A percentile compares a stretch with the other conserved stretches of the same genome.
Evolutionary conservation across 805 yeast genomes (phyloP).

Genomic region (Kodamaea restingae): DNA sequence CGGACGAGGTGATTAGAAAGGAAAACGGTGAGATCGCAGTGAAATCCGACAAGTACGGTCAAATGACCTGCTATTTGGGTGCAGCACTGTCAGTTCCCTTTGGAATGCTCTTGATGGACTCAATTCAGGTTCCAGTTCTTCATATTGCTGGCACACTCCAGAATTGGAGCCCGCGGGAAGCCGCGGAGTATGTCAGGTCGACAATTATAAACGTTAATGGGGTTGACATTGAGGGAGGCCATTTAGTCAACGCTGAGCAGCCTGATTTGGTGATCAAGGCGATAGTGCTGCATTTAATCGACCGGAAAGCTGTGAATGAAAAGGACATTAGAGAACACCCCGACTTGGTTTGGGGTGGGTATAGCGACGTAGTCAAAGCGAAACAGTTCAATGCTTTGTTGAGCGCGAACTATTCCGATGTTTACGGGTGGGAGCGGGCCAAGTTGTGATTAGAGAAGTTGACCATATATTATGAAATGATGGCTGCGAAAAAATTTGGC

Average conservation of each 20-base stretch:
- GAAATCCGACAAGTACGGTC: conserved; percentile 35
- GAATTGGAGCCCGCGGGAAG: conserved; percentile 54
- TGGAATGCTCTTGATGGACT: conserved; percentile 30
- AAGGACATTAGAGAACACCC: too few species aligned
- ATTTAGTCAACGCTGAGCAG: conserved; percentile 47
- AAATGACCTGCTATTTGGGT: conserved; percentile 47
- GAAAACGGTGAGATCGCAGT: conserved; percentile 37
- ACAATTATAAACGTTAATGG: conserved; percentile 27
- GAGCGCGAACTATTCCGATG: too few species aligned
- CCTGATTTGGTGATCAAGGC: conserved; percentile 41
- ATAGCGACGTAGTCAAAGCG: too few species aligned
- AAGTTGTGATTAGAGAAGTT: too few species aligned
- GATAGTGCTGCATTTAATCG: conserved; percentile 17
- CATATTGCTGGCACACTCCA: conserved; percentile 51
- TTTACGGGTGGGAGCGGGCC: too few species aligned
- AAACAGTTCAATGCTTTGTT: too few species aligned
- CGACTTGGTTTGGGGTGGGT: too few species aligned
- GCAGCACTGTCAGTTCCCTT: conserved; percentile 31
- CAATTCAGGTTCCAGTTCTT: conserved; percentile 43
- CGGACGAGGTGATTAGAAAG: conserved; percentile 38
- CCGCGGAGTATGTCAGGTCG: conserved; percentile 28
- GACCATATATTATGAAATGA: too few species aligned
- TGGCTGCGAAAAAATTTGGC: too few species aligned
- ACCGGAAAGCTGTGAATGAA: too few species aligned
- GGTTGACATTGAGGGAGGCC: conserved; percentile 46